Evolutionary conservation across 352 stramenopile species (phyloP).

Genomic region (Thalassiosira hispida): DNA sequence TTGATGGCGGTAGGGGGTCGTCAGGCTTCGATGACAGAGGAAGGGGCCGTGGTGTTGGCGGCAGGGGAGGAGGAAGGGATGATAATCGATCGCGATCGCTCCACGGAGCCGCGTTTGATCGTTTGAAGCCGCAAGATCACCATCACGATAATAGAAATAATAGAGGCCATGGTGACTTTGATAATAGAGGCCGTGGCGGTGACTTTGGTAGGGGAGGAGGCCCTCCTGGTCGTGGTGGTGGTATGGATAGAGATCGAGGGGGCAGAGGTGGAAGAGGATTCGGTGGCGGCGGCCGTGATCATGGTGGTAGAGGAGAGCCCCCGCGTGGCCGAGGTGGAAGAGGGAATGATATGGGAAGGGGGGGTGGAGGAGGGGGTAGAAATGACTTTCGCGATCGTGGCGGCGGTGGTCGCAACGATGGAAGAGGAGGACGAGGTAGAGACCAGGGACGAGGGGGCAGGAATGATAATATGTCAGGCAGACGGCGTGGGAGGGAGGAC

Average conservation of each 20-base stretch:
- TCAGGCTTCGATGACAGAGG: neutral
- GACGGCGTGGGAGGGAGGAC: slow-evolving; percentile 16
- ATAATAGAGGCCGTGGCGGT: too few species aligned
- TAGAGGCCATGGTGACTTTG: neutral
- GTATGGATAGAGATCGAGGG: neutral
- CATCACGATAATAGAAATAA: slow-evolving; percentile 1
- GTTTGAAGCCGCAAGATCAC: slow-evolving; percentile 17
- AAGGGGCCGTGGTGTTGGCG: neutral
- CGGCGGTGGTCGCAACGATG: neutral
- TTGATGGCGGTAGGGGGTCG: neutral
- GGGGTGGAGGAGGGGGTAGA: neutral
- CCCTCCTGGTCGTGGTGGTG: neutral
- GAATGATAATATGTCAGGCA: neutral
- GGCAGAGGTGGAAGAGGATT: neutral
- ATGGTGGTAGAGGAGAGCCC: neutral
- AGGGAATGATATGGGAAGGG: neutral
- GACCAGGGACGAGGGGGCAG: slow-evolving; percentile 14
- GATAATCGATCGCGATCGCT: too few species aligned
- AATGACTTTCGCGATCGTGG: slow-evolving; percentile 1
- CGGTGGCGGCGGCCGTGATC: slow-evolving; percentile 4
- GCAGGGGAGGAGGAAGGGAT: slow-evolving; percentile 5
- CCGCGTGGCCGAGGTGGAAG: neutral
- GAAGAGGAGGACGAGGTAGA: neutral
- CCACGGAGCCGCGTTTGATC: slow-evolving; percentile 47
- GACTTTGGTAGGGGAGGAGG: too few species aligned